phyloP scores from a whole-genome alignment of 176 grass and related monocot species.

The Alopecurus myosuroides region DNA sequence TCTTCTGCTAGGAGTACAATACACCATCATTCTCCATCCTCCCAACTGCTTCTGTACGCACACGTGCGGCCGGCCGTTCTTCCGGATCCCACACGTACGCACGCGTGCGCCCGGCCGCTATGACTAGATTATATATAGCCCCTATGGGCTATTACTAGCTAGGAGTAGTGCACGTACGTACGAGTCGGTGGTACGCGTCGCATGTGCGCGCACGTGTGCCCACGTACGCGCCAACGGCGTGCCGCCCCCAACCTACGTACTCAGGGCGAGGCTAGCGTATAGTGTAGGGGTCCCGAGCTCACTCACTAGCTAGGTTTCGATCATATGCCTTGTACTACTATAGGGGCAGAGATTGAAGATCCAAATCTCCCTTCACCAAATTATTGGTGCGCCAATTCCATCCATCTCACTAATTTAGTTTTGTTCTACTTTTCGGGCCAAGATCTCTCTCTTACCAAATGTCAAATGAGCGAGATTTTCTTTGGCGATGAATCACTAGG shows the following conservation, averaged over 20 bases:
- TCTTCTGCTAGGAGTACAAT: background rate
- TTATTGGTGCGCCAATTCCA: constrained; percentile 2
- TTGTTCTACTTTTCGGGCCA: too few relatives aligned
- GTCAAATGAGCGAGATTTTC: too few relatives aligned
- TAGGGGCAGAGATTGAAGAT: constrained; percentile 3
- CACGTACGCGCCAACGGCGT: background rate
- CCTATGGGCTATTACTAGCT: too few relatives aligned
- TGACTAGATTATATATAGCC: background rate
- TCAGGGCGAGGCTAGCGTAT: background rate
- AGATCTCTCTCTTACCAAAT: too few relatives aligned
- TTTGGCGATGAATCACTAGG: too few relatives aligned
- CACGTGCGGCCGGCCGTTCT: background rate
- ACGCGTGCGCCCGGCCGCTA: background rate
- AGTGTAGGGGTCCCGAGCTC: constrained; percentile 24
- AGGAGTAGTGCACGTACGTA: too few relatives aligned
- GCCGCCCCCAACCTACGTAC: background rate
- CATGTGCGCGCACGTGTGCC: constrained; percentile 26
- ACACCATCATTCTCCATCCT: background rate
- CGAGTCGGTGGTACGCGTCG: background rate
- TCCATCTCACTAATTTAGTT: too few relatives aligned
- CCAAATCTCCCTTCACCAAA: background rate
- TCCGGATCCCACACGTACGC: background rate
- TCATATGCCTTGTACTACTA: background rate
- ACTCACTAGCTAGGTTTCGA: background rate
- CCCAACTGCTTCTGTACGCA: background rate